Conservation (phyloP, 352 stramenopile species). For the Globisporangium cederbergense region DNA sequence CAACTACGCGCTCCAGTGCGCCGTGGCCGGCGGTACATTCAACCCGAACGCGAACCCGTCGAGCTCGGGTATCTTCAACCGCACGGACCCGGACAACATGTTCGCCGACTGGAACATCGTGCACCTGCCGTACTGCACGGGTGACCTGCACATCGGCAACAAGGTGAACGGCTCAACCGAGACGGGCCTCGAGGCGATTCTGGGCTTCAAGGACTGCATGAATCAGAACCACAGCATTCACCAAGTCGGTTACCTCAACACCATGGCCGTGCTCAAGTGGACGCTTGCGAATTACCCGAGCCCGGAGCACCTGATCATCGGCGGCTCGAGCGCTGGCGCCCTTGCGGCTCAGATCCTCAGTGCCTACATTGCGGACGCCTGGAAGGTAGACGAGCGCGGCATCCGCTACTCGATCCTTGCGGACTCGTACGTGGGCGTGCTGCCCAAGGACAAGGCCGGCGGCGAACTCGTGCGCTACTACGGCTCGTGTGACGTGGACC, state of each 20-base stretch:
- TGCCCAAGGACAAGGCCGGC: constrained; percentile 43
- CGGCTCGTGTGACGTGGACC: constrained; percentile 44
- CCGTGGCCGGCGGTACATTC: constrained; percentile 43
- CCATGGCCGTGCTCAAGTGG: constrained; percentile 60
- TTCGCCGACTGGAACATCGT: constrained; percentile 80
- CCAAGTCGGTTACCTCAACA: constrained; percentile 61
- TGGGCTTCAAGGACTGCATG: constrained; percentile 35
- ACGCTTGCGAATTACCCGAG: constrained; percentile 55
- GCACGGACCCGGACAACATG: constrained; percentile 55
- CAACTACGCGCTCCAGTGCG: constrained; percentile 62
- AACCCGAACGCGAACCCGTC: constrained; percentile 39
- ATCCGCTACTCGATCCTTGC: constrained; percentile 56
- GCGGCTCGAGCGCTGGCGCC: constrained; percentile 51
- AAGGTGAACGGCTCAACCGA: constrained; percentile 24
- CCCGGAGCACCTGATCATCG: constrained; percentile 52
- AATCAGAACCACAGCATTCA: constrained; percentile 53
- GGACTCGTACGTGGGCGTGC: constrained; percentile 63
- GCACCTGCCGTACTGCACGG: constrained; percentile 71
- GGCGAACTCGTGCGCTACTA: constrained; percentile 61
- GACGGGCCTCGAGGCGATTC: constrained; percentile 32
- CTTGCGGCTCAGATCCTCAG: constrained; percentile 49
- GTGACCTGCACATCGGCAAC: constrained; percentile 63
- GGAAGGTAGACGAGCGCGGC: constrained; percentile 49
- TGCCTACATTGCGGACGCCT: constrained; percentile 43
- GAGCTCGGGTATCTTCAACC: constrained; percentile 60